Percentiles rank a stretch among this genome's conserved stretches.
Evolutionary conservation across 495 filamentous ascomycete genomes (phyloP).

Genomic region (Ramalina intermedia): DNA sequence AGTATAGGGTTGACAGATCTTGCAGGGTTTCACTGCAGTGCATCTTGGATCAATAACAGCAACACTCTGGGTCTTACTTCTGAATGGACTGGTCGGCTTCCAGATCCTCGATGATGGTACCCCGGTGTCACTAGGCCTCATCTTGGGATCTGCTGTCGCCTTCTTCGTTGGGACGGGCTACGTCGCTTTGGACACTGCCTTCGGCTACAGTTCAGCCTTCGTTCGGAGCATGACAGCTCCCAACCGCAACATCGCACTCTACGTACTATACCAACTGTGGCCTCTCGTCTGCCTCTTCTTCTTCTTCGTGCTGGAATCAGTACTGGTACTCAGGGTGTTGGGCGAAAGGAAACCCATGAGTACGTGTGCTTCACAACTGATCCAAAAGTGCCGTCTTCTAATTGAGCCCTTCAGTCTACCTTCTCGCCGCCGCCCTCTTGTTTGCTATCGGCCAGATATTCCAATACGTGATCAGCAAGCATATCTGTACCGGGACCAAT

Average conservation of each 20-base stretch:
- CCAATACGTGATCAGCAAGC: slow-evolving; percentile 80
- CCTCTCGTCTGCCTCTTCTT: slow-evolving; percentile 76
- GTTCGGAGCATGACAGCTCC: slow-evolving; percentile 31
- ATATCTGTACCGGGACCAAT: slow-evolving; percentile 67
- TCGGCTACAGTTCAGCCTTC: slow-evolving; percentile 71
- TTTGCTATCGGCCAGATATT: slow-evolving; percentile 93
- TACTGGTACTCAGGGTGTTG: slow-evolving; percentile 70
- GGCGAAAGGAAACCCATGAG: slow-evolving; percentile 79
- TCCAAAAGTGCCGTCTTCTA: neutral
- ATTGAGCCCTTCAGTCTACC: slow-evolving; percentile 46
- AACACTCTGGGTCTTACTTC: slow-evolving; percentile 76
- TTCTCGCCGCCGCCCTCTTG: slow-evolving; percentile 54
- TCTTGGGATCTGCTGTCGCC: slow-evolving; percentile 48
- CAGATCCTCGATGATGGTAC: slow-evolving; percentile 94
- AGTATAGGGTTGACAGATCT: neutral
- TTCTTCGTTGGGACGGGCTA: slow-evolving; percentile 89
- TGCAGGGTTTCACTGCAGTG: slow-evolving; percentile 77
- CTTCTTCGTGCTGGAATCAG: slow-evolving; percentile 69
- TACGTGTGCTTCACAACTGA: slow-evolving; percentile 25
- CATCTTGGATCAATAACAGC: slow-evolving; percentile 83
- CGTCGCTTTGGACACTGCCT: slow-evolving; percentile 88
- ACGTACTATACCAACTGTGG: slow-evolving; percentile 83
- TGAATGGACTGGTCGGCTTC: slow-evolving; percentile 87
- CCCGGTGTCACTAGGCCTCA: slow-evolving; percentile 60
- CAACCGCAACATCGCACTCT: slow-evolving; percentile 67